Conservation (phyloP, 768 basidiomycete species). For the Cubamyces sp. region DNA sequence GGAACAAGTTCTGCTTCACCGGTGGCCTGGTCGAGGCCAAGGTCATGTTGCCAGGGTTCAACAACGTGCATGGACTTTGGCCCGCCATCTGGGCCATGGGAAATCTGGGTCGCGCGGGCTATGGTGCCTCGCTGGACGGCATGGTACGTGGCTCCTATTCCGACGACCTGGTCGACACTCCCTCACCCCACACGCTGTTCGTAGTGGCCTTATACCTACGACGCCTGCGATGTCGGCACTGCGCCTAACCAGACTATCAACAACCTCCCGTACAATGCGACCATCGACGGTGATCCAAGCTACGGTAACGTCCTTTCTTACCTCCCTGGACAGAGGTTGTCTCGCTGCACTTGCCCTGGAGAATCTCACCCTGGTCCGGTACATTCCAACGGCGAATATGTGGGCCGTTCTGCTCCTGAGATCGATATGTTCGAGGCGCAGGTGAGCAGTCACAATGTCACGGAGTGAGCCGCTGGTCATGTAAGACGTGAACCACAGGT, state of each 20-base stretch:
- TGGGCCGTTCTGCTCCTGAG: constrained; percentile 68
- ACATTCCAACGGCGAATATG: constrained; percentile 54
- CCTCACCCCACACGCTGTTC: neutral
- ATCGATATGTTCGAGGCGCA: constrained; percentile 72
- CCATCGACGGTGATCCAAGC: constrained; percentile 53
- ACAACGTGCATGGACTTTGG: constrained; percentile 63
- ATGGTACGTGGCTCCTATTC: constrained; percentile 37
- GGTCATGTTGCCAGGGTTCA: constrained; percentile 68
- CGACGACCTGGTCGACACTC: neutral
- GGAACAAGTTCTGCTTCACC: constrained; percentile 91
- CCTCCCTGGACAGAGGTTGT: constrained; percentile 35
- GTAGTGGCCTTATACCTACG: constrained; percentile 70
- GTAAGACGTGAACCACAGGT: constrained; percentile 80
- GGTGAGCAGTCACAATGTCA: constrained; percentile 55
- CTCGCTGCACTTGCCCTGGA: constrained; percentile 50
- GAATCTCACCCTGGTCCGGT: constrained; percentile 58
- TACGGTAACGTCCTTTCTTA: constrained; percentile 59
- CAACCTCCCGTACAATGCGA: constrained; percentile 62
- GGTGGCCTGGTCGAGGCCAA: constrained; percentile 74
- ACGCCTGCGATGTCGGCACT: constrained; percentile 84
- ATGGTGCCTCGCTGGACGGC: constrained; percentile 65
- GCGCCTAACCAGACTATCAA: constrained; percentile 78
- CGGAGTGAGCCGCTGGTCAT: constrained; percentile 62
- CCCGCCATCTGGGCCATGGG: constrained; percentile 64
- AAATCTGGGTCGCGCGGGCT: constrained; percentile 68